Evolutionary conservation across 2,329 filamentous ascomycete genomes (phyloP).

Genomic region (Aspergillus chevalieri): DNA sequence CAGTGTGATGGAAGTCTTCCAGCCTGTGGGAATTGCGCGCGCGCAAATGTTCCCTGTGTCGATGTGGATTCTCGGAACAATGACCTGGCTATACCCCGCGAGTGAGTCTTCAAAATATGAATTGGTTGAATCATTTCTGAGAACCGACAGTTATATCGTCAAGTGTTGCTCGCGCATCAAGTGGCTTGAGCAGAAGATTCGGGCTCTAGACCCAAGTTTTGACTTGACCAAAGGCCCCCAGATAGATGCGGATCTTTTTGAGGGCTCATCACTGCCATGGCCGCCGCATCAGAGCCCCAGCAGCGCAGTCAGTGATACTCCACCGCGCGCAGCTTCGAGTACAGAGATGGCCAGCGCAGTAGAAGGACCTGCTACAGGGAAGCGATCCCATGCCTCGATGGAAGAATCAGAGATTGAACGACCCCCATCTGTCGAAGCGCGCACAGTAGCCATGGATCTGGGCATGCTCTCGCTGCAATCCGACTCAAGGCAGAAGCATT

Average conservation of each 20-base stretch:
- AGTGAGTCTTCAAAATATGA: conserved; percentile 15
- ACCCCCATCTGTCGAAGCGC: conserved; percentile 16
- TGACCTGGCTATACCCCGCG: conserved; percentile 28
- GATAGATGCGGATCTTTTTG: conserved; percentile 13
- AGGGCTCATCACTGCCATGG: neutral
- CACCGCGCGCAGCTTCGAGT: neutral
- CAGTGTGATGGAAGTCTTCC: conserved; percentile 36
- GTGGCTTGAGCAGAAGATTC: conserved; percentile 31
- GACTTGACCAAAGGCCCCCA: conserved; percentile 23
- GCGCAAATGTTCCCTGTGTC: conserved; percentile 29
- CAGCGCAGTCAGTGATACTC: neutral
- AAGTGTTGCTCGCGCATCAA: conserved; percentile 25
- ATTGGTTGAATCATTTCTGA: neutral
- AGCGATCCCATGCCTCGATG: conserved; percentile 13
- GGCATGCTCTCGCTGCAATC: conserved; percentile 35
- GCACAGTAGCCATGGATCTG: conserved; percentile 29
- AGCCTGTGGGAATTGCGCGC: conserved; percentile 34
- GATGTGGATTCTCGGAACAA: conserved; percentile 36
- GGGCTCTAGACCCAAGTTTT: conserved; percentile 20
- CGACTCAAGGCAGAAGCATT: conserved; percentile 33
- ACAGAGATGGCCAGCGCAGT: neutral
- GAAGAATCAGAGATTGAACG: conserved; percentile 11
- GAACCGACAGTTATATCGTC: conserved; percentile 10
- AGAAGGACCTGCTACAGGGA: neutral
- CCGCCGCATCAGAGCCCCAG: neutral